Conservation (phyloP, 73 alveolate genomes). For the Effrenium voratum region DNA sequence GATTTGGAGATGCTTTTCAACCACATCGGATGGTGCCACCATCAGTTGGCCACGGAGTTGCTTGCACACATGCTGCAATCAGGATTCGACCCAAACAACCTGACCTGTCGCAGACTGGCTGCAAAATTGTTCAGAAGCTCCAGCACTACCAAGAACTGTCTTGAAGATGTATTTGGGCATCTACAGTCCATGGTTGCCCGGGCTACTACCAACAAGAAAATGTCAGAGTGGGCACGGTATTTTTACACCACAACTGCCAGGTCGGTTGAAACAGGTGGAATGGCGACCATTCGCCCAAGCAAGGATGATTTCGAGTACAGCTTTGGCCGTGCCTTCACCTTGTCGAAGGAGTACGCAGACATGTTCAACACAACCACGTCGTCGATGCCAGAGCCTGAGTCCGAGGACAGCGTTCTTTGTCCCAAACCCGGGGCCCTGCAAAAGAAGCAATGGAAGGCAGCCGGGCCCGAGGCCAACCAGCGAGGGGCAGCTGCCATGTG, state of each 20-base stretch:
- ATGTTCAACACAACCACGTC: neutral
- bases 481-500: neutral
- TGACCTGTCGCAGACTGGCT: neutral
- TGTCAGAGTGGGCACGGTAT: neutral
- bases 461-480: neutral
- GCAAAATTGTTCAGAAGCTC: neutral
- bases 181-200: neutral
- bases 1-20: neutral
- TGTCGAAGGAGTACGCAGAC: neutral
- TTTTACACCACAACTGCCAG: neutral
- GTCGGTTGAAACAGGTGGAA: too few species aligned
- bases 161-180: neutral
- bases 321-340: neutral
- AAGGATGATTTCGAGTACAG: neutral
- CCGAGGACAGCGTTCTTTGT: neutral
- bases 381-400: neutral
- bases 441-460: neutral
- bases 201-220: neutral
- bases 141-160: constrained; percentile 1
- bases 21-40: neutral
- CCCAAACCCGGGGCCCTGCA: neutral
- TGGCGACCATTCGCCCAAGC: neutral
- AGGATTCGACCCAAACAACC: neutral
- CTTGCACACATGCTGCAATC: neutral
- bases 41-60: neutral